Evolutionary conservation across 2,329 filamentous ascomycete genomes (phyloP).

Genomic region (Cytospora piceicola): DNA sequence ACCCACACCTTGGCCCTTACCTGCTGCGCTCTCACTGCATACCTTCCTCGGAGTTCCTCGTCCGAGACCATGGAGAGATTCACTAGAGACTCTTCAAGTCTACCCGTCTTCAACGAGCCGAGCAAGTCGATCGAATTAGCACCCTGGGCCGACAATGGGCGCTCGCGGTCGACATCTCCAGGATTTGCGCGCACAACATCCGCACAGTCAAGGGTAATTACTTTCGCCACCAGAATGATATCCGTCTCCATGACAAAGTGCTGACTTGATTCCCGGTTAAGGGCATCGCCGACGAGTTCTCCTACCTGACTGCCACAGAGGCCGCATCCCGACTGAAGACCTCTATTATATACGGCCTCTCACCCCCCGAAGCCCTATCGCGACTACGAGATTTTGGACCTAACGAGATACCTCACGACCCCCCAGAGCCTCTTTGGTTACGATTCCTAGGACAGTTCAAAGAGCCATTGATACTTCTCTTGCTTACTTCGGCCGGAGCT

Average conservation of each 20-base stretch:
- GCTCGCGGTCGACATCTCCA: constrained; percentile 40
- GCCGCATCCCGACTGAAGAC: constrained; percentile 78
- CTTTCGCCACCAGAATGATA: constrained; percentile 4
- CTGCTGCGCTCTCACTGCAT: neutral
- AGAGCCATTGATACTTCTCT: constrained; percentile 90
- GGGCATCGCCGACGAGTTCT: constrained; percentile 63
- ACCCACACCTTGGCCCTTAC: neutral
- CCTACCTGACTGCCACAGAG: constrained; percentile 74
- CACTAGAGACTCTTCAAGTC: constrained; percentile 27
- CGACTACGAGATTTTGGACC: constrained; percentile 81
- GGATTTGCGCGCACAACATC: constrained; percentile 55
- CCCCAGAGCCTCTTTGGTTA: constrained; percentile 91
- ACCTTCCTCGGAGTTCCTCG: neutral
- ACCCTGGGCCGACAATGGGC: constrained; percentile 38
- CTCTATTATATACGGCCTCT: constrained; percentile 81
- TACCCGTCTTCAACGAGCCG: constrained; percentile 30
- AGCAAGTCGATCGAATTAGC: constrained; percentile 26
- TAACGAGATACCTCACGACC: constrained; percentile 93
- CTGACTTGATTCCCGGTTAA: constrained; percentile 40
- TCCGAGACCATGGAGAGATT: constrained; percentile 29
- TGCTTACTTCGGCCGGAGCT: constrained; percentile 84
- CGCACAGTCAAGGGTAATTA: constrained; percentile 58
- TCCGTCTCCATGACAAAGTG: neutral
- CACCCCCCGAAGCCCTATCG: constrained; percentile 77
- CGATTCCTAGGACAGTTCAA: constrained; percentile 97